Percentiles rank a stretch among this genome's conserved stretches.
phyloP scores from a whole-genome alignment of 2,329 filamentous ascomycete species.

The Gnomoniopsis sp. region DNA sequence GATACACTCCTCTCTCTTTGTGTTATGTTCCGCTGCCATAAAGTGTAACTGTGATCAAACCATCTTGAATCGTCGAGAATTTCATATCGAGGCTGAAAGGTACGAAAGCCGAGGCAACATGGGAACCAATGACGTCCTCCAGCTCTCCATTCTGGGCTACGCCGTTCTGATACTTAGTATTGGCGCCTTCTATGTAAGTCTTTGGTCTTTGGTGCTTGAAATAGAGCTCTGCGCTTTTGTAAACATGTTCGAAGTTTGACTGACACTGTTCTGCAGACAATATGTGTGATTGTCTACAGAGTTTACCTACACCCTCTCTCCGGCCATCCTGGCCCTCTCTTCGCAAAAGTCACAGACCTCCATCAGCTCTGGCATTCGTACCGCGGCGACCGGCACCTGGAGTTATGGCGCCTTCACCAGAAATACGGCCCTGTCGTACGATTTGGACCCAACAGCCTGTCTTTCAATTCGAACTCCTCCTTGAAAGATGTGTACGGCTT shows the following conservation, averaged over 20 bases:
- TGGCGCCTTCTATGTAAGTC: conserved; percentile 40
- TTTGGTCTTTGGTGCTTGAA: not conserved
- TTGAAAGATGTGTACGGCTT: conserved; percentile 66
- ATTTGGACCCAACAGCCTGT: conserved; percentile 73
- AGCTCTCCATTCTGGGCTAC: conserved; percentile 38
- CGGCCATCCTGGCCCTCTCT: conserved; percentile 61
- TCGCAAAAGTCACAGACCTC: conserved; percentile 61
- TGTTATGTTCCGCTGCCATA: not conserved
- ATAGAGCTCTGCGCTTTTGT: not conserved
- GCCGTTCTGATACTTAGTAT: conserved; percentile 34
- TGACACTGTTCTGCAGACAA: conserved; percentile 27
- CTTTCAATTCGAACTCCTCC: conserved; percentile 69
- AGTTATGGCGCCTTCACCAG: conserved; percentile 67
- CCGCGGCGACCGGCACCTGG: conserved; percentile 70
- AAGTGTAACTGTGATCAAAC: too few relatives aligned
- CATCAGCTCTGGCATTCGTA: conserved; percentile 71
- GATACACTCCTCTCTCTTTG: not conserved
- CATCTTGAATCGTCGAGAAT: not conserved
- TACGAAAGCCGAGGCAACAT: conserved; percentile 5
- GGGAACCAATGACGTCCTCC: conserved; percentile 26
- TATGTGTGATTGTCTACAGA: conserved; percentile 49
- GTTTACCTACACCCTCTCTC: conserved; percentile 63
- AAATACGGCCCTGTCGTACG: conserved; percentile 70
- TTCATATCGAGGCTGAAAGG: too few relatives aligned
- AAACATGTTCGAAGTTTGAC: not conserved